These are phyloP conservation scores for Cladosporium sp. DNA, from an alignment of 2,329 filamentous ascomycete species.

Conservation along the genomic window DNA sequence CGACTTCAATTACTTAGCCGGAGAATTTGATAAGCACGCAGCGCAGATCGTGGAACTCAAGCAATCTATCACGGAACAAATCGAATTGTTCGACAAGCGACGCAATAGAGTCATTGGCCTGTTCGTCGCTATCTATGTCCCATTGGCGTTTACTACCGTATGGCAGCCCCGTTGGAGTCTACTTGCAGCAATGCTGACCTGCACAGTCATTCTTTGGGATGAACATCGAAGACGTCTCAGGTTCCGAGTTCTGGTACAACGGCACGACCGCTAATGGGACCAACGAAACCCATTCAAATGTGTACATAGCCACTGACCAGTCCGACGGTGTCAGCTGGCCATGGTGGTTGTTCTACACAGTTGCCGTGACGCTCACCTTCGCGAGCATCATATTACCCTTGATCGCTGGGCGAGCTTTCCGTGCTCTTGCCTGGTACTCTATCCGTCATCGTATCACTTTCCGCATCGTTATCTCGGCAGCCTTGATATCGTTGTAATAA, in stretches of 20 bases:
- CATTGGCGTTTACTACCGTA: constrained; percentile 2
- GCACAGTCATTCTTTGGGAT: constrained; percentile 5
- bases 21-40: background rate
- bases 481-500: too few species aligned
- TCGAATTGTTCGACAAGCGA: background rate
- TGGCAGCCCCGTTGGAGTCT: background rate
- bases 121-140: background rate
- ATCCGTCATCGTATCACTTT: too few species aligned
- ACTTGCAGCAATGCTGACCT: background rate
- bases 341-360: background rate
- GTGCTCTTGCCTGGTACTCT: too few species aligned
- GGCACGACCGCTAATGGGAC: background rate
- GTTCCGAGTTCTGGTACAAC: background rate
- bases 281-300: too few species aligned
- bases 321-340: background rate
- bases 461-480: too few species aligned
- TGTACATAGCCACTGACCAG: too few species aligned
- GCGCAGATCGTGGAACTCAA: background rate
- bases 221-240: background rate
- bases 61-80: background rate
- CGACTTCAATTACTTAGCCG: background rate
- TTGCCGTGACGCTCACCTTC: background rate
- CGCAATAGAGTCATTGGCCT: background rate
- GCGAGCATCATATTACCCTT: background rate
- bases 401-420: too few species aligned